Evolutionary conservation across 192 early-diverging fungal species (phyloP).

Genomic region (Geranomyces michiganensis): DNA sequence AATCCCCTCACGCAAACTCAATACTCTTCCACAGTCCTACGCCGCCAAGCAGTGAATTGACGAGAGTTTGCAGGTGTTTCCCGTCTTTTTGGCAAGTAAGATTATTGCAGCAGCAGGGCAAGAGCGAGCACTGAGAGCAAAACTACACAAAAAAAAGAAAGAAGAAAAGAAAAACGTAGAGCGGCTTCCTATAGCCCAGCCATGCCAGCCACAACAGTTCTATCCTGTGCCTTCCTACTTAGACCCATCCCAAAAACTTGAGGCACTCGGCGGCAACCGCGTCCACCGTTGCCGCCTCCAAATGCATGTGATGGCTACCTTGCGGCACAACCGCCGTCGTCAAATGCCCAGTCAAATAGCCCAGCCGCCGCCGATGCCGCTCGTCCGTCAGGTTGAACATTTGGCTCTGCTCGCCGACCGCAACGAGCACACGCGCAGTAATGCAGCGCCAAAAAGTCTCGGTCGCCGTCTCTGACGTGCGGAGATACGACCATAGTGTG

Average conservation of each 20-base stretch:
- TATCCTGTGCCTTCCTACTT: too few species aligned
- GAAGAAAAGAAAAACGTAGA: too few species aligned
- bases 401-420: constrained; percentile 21
- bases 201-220: too few species aligned
- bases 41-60: too few species aligned
- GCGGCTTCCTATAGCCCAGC: too few species aligned
- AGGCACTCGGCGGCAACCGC: constrained; percentile 15
- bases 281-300: constrained; percentile 34
- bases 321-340: constrained; percentile 26
- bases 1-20: too few species aligned
- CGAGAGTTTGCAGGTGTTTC: too few species aligned
- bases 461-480: constrained; percentile 34
- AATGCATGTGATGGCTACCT: constrained; percentile 43
- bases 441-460: constrained; percentile 26
- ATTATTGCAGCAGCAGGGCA: too few species aligned
- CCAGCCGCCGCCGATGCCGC: constrained; percentile 23
- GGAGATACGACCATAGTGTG: constrained; percentile 40
- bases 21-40: too few species aligned
- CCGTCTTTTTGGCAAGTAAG: too few species aligned
- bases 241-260: constrained; percentile 3
- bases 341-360: constrained; percentile 6
- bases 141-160: too few species aligned
- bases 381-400: constrained; percentile 23
- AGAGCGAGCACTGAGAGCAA: too few species aligned
- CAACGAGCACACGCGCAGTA: constrained; percentile 19